These are phyloP conservation scores for Starmerella bombicola DNA, from an alignment of 805 yeast species.

Conservation along the genomic window DNA sequence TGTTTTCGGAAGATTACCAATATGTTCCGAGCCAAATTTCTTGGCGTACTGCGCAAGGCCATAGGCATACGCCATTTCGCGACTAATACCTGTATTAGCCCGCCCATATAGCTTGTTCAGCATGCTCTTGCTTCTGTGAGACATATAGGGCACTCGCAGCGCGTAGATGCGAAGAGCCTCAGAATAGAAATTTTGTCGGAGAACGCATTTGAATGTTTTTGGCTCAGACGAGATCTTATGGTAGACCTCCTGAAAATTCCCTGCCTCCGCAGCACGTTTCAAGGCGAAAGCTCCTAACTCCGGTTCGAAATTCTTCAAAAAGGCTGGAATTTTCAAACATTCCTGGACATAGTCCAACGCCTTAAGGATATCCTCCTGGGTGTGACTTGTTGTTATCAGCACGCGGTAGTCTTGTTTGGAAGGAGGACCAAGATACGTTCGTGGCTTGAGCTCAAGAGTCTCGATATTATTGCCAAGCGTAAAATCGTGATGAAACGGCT, in stretches of 20 bases:
- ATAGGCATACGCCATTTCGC: conserved; percentile 17
- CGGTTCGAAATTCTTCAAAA: conserved; percentile 15
- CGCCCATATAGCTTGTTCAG: conserved; percentile 11
- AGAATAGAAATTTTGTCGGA: conserved; percentile 10
- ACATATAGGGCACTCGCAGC: conserved; percentile 16
- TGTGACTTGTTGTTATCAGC: conserved; percentile 15
- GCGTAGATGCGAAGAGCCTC: conserved; percentile 21
- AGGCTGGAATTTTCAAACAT: conserved; percentile 15
- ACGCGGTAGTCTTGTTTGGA: conserved; percentile 18
- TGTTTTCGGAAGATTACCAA: neutral
- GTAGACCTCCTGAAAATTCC: conserved; percentile 14
- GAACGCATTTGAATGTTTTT: conserved; percentile 1
- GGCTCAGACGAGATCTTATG: conserved; percentile 5
- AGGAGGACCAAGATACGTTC: conserved; percentile 23
- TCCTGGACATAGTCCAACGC: conserved; percentile 16
- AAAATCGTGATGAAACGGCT: conserved; percentile 1
- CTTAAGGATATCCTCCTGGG: conserved; percentile 18
- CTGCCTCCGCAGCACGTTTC: conserved; percentile 22
- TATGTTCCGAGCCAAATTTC: conserved; percentile 12
- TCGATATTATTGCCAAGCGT: conserved; percentile 2
- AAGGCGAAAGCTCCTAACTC: conserved; percentile 20
- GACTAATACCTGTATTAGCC: conserved; percentile 8
- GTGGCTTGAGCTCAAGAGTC: conserved; percentile 14
- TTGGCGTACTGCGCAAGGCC: conserved; percentile 13
- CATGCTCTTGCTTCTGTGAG: conserved; percentile 9